A percentile compares a stretch with the other conserved stretches of the same genome.
These are phyloP conservation scores for Neopestalotiopsis sp. DNA, from an alignment of 2,329 filamentous ascomycete genomes.

Conservation along the genomic window DNA sequence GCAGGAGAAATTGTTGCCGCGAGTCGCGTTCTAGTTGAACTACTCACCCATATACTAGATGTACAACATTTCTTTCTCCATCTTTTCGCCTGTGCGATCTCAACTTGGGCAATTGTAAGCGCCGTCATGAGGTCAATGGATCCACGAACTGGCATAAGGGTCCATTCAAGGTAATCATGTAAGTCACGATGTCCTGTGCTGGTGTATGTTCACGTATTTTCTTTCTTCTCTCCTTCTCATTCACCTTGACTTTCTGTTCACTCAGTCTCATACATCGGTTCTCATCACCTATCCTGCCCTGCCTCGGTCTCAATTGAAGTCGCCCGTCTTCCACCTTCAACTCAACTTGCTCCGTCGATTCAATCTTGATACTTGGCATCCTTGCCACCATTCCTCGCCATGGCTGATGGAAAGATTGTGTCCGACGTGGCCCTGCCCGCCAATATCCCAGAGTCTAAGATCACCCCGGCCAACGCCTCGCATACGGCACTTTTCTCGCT, in stretches of 20 bases:
- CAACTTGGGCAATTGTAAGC: not conserved
- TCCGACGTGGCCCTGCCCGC: not conserved
- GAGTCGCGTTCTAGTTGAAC: not conserved
- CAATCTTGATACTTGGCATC: not conserved
- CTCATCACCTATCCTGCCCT: no score
- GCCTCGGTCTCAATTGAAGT: not conserved
- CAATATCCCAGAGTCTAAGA: not conserved
- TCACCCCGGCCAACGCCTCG: constrained; percentile 5
- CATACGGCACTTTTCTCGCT: constrained; percentile 48
- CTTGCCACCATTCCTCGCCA: not conserved
- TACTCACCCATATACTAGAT: not conserved
- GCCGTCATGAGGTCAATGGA: not conserved
- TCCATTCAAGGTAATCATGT: not conserved
- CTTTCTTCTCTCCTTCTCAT: not conserved
- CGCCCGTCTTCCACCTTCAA: not conserved
- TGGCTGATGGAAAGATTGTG: not conserved
- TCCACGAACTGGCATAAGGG: not conserved
- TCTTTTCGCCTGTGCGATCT: not conserved
- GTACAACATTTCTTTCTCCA: not conserved
- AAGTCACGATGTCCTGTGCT: not conserved
- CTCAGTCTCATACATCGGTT: not conserved
- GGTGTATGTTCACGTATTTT: not conserved
- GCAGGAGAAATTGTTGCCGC: not conserved
- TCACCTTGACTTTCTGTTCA: not conserved
- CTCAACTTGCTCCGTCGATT: not conserved